phyloP scores from a whole-genome alignment of 306 rosid species.

The Fragaria vesca region DNA sequence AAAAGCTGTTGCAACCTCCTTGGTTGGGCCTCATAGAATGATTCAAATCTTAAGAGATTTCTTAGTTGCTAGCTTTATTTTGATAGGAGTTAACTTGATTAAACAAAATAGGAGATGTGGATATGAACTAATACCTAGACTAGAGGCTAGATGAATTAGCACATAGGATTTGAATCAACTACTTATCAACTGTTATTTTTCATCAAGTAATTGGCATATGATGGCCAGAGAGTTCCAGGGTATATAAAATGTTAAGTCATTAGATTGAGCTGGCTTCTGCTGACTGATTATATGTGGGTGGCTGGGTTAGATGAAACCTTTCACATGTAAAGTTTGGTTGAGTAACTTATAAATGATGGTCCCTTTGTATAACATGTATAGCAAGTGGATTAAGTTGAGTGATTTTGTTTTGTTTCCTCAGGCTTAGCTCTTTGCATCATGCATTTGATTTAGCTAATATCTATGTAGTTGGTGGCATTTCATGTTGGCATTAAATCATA shows the following conservation, averaged over 20 bases:
- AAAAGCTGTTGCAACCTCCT: conserved; percentile 2
- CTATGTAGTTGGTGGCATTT: background rate
- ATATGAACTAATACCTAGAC: background rate
- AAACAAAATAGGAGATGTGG: conserved; percentile 1
- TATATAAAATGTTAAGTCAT: background rate
- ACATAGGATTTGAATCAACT: background rate
- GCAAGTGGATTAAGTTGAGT: background rate
- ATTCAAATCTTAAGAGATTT: background rate
- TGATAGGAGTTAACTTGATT: background rate
- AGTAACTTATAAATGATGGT: background rate
- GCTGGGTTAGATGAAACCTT: conserved; percentile 8
- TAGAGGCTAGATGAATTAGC: background rate
- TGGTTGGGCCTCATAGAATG: background rate
- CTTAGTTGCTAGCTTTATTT: background rate
- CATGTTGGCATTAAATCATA: background rate
- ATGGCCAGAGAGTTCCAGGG: background rate
- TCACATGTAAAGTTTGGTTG: background rate
- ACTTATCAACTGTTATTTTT: background rate
- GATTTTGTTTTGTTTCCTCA: background rate
- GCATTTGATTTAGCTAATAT: conserved; percentile 4
- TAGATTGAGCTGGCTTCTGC: background rate
- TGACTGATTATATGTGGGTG: background rate
- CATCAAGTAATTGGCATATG: background rate
- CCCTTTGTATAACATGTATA: background rate
- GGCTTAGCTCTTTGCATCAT: conserved; percentile 17